Conservation (phyloP, 148 eudicot species). For the Vaccinium darrowii region DNA sequence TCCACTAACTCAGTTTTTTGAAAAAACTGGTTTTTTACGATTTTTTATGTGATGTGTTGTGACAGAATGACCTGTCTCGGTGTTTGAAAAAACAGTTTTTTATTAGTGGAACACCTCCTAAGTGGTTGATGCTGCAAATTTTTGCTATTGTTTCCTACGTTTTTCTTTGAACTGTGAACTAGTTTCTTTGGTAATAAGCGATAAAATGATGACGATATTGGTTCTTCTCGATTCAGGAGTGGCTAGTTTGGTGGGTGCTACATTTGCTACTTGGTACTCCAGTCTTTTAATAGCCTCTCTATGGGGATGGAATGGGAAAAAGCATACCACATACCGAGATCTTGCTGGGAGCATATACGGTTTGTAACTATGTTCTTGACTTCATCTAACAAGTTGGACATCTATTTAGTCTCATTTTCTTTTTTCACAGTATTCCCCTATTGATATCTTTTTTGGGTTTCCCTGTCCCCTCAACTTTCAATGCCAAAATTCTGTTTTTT, state of each 20-base stretch:
- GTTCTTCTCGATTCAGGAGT: slow-evolving; percentile 25
- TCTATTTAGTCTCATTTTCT: not conserved
- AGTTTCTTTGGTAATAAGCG: not conserved
- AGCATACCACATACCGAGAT: slow-evolving; percentile 40
- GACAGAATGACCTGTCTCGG: too few species aligned
- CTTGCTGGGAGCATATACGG: slow-evolving; percentile 45
- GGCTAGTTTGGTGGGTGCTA: slow-evolving; percentile 38
- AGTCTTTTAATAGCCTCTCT: slow-evolving; percentile 41
- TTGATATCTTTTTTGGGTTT: not conserved
- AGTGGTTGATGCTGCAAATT: not conserved
- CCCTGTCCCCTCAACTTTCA: not conserved
- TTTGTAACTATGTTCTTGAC: slow-evolving; percentile 2
- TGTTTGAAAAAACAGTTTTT: too few species aligned
- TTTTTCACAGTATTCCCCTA: not conserved
- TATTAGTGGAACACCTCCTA: too few species aligned
- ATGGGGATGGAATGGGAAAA: slow-evolving; percentile 49
- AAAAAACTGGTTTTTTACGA: too few species aligned
- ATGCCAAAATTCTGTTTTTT: too few species aligned
- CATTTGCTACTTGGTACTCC: slow-evolving; percentile 47
- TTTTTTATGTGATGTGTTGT: too few species aligned
- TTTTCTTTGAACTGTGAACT: not conserved
- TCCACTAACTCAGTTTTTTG: too few species aligned
- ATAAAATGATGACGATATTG: not conserved
- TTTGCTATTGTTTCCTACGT: not conserved
- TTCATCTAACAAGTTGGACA: not conserved